Percentiles rank a stretch among this genome's conserved stretches.
Conservation (phyloP, 2,329 filamentous ascomycete genomes). For the Didymella keratinophila region DNA sequence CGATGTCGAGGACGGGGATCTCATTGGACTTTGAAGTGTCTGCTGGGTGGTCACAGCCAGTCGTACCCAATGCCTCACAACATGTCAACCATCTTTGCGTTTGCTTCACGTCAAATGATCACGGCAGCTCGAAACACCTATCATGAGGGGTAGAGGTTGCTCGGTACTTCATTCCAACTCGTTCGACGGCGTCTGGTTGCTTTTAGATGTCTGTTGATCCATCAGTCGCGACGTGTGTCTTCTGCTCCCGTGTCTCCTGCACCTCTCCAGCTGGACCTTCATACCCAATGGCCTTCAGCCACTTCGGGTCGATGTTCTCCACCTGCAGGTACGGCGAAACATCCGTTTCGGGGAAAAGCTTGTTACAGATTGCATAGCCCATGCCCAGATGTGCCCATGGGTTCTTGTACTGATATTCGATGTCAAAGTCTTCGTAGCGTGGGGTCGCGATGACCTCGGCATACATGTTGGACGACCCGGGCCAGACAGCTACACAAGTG, state of each 20-base stretch:
- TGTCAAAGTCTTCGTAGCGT: conserved; percentile 56
- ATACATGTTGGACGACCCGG: conserved; percentile 61
- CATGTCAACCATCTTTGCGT: no score
- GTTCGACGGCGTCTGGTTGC: neutral
- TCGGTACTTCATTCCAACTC: neutral
- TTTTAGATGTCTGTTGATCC: neutral
- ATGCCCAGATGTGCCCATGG: conserved; percentile 54
- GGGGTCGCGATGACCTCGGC: conserved; percentile 49
- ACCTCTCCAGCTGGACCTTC: conserved; percentile 26
- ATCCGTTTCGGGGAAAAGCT: conserved; percentile 39
- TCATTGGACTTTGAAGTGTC: neutral
- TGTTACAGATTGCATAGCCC: conserved; percentile 47
- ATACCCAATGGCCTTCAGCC: conserved; percentile 46
- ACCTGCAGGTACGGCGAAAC: conserved; percentile 51
- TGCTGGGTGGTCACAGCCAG: no score
- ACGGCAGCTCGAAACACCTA: neutral
- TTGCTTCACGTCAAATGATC: no score
- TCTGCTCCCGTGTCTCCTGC: conserved; percentile 21
- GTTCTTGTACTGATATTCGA: conserved; percentile 52
- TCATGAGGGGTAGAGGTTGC: neutral
- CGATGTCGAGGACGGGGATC: neutral
- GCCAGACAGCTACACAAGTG: conserved; percentile 54
- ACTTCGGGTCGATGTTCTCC: conserved; percentile 55
- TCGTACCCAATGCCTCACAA: no score
- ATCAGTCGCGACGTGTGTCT: conserved; percentile 10